Conservation (phyloP, 352 stramenopile genomes). For the Globisporangium mamillatum region DNA sequence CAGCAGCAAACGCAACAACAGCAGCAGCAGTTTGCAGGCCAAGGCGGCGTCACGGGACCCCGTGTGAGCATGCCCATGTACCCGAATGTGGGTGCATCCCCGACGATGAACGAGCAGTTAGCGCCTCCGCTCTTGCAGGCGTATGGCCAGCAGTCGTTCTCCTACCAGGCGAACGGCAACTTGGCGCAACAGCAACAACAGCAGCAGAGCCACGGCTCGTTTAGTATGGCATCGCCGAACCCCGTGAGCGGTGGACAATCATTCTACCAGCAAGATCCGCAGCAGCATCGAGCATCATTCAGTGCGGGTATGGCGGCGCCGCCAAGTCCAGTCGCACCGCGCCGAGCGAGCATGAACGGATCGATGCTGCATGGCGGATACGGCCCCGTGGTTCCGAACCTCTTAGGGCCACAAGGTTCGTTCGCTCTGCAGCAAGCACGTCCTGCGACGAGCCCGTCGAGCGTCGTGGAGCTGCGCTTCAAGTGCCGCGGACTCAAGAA, state of each 20-base stretch:
- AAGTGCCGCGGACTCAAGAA: constrained; percentile 73
- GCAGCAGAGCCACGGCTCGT: constrained; percentile 16
- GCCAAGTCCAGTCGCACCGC: not conserved
- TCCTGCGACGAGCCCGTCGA: constrained; percentile 28
- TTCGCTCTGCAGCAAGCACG: constrained; percentile 3
- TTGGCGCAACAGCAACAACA: constrained; percentile 11
- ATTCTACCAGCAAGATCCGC: constrained; percentile 12
- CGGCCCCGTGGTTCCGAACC: constrained; percentile 32
- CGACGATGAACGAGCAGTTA: not conserved
- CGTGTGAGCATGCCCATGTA: constrained; percentile 13
- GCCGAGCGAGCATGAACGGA: not conserved
- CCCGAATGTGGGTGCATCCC: not conserved
- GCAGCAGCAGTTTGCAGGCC: not conserved
- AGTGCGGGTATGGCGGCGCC: not conserved
- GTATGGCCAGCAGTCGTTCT: constrained; percentile 14
- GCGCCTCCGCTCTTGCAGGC: not conserved
- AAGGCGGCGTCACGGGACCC: constrained; percentile 6
- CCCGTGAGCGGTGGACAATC: constrained; percentile 9
- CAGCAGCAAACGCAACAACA: constrained; percentile 16
- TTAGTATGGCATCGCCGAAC: constrained; percentile 12
- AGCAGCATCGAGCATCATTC: constrained; percentile 1
- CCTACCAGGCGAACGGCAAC: constrained; percentile 2
- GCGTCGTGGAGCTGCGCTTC: constrained; percentile 65
- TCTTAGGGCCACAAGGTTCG: constrained; percentile 8
- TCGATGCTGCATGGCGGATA: constrained; percentile 42